phyloP scores from a whole-genome alignment of 768 basidiomycete genomes.

The Stropharia rugosoannulata region DNA sequence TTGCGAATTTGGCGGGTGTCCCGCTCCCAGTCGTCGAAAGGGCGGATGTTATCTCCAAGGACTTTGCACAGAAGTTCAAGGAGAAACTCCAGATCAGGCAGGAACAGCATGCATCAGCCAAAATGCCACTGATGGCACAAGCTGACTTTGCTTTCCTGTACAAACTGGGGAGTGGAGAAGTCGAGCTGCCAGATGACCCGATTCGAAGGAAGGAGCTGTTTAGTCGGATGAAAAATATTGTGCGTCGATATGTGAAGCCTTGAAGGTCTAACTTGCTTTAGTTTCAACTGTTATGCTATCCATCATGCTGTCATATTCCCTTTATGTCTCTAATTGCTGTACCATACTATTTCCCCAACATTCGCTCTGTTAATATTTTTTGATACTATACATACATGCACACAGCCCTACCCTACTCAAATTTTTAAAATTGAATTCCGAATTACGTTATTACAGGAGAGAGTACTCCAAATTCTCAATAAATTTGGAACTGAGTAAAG shows the following conservation, averaged over 20 bases:
- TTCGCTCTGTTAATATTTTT: no score
- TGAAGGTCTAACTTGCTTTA: background rate
- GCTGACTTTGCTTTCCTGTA: slow-evolving; percentile 88
- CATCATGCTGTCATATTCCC: slow-evolving; percentile 7
- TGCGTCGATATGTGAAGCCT: slow-evolving; percentile 18
- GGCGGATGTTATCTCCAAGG: slow-evolving; percentile 83
- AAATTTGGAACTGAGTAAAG: no score
- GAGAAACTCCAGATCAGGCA: slow-evolving; percentile 70
- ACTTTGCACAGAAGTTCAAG: slow-evolving; percentile 88
- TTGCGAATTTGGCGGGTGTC: slow-evolving; percentile 93
- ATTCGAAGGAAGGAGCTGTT: slow-evolving; percentile 55
- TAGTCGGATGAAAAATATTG: slow-evolving; percentile 42
- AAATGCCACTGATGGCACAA: slow-evolving; percentile 77
- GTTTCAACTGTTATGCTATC: background rate
- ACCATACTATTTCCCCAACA: slow-evolving; percentile 1
- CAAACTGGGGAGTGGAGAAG: slow-evolving; percentile 54
- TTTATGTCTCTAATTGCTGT: slow-evolving; percentile 1
- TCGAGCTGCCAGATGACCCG: slow-evolving; percentile 50
- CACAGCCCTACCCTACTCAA: no score
- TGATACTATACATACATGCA: no score
- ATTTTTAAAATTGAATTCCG: no score
- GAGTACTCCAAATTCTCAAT: no score
- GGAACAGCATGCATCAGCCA: slow-evolving; percentile 47
- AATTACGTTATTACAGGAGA: no score
- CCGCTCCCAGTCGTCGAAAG: slow-evolving; percentile 82